Evolutionary conservation across 176 grass and related monocot genomes (phyloP).

Genomic region (Chrysopogon serrulatus): DNA sequence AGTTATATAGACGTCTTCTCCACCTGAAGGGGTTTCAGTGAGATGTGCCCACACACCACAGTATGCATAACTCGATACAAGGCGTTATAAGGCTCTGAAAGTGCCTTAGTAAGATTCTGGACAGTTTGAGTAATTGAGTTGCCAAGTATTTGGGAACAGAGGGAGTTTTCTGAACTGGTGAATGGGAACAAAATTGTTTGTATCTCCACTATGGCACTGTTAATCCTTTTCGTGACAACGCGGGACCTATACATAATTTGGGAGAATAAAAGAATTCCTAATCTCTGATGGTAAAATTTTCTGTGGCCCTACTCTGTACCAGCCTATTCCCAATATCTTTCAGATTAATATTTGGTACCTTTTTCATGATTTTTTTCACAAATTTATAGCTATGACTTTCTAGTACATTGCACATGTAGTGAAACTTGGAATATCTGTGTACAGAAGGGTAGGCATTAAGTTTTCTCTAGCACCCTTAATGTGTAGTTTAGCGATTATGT

Average conservation of each 20-base stretch:
- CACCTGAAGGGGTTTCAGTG: not conserved
- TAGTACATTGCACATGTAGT: not conserved
- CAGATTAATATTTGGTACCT: not conserved
- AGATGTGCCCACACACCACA: not conserved
- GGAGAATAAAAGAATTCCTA: not conserved
- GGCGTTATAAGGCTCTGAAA: constrained; percentile 18
- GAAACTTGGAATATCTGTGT: not conserved
- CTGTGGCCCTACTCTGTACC: not conserved
- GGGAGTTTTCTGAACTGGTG: constrained; percentile 52
- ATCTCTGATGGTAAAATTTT: constrained; percentile 18
- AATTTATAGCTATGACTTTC: not conserved
- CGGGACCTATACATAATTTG: not conserved
- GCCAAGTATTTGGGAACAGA: not conserved
- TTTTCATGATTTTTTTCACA: not conserved
- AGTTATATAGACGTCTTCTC: not conserved
- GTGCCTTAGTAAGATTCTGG: constrained; percentile 26
- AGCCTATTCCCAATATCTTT: not conserved
- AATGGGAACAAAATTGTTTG: constrained; percentile 42
- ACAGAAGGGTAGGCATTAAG: not conserved
- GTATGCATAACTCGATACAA: not conserved
- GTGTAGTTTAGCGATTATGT: not conserved
- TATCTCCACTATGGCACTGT: not conserved
- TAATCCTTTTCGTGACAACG: constrained; percentile 54
- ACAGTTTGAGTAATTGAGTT: constrained; percentile 32
- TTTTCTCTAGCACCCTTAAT: not conserved